Base-by-base conservation (phyloP, 208 protist species). In the Angomonas deanei region DNA sequence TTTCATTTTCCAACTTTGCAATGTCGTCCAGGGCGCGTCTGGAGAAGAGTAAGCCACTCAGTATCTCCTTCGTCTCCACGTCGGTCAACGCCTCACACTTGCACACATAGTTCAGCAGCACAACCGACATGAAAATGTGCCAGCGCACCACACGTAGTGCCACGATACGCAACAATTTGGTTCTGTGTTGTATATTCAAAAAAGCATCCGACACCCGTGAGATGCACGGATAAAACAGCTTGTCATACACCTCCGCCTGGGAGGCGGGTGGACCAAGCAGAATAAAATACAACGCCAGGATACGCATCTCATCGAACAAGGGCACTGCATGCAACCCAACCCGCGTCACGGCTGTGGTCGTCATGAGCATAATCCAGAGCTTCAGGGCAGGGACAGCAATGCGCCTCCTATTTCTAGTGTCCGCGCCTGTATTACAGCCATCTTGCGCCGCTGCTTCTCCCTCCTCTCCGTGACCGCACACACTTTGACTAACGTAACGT, bases 281-380 rank as follows among this genome's bases (percentile, higher is more conserved):
- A 1, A 92, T 67, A n/a, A 84, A 62, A 61, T 79, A 82, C 39
- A 85, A 55, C 42, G 78, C 59, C 4, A 92, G 74, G 0, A 83
- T 64, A 23, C 76, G 78, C 49, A 78, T 26, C 74, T 92, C 82
- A 17, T 67, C 49, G 52, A 89, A 89, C 0, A 92, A 72, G 3
- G 86, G 86, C 31, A 89, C 24, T 13, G 49, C 52, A 21, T 85
- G 78, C 3, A 68, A 61, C 0, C 82, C 86, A 5, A 79, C 46
- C 21, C 76, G 64, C 27, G 82, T 83, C 13, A 83, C 62, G 3
- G 68, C 70, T 1, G 68, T 56, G 33, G 77, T 71, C 39, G 68
- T 63, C 24, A 61, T 76, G 23, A 89, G 72, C 74, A 89, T 87
- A 3, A 89, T 69, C 73, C 82, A 85, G 11, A 88, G 74, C 52